Percentiles rank a stretch among this genome's conserved stretches.
phyloP scores from a whole-genome alignment of 2,329 filamentous ascomycete species.

The Diatrype stigma region DNA sequence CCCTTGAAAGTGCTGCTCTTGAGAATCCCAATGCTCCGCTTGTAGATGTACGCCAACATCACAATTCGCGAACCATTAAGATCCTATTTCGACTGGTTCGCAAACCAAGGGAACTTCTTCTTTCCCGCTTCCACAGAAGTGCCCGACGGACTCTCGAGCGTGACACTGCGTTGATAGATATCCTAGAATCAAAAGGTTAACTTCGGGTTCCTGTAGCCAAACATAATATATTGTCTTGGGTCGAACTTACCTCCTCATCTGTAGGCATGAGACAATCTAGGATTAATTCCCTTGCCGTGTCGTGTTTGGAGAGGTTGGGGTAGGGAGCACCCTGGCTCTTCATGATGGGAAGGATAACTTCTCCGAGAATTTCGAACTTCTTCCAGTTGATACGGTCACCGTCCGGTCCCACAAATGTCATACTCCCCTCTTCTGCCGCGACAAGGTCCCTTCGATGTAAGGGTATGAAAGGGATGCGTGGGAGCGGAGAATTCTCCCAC shows the following conservation, averaged over 20 bases:
- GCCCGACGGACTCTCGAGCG: constrained; percentile 50
- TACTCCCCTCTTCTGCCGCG: constrained; percentile 86
- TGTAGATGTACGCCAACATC: background rate
- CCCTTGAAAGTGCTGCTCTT: background rate
- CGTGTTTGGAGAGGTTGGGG: constrained; percentile 63
- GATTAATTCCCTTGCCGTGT: constrained; percentile 69
- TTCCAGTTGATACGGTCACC: constrained; percentile 88
- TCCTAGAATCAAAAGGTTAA: constrained; percentile 40
- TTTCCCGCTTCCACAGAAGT: constrained; percentile 45
- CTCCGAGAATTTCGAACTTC: constrained; percentile 95
- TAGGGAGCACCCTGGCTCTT: constrained; percentile 86
- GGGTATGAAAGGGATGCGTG: constrained; percentile 90
- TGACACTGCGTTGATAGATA: constrained; percentile 58
- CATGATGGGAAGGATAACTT: constrained; percentile 86
- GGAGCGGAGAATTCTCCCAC: constrained; percentile 90
- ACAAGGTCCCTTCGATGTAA: constrained; percentile 86
- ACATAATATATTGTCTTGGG: background rate
- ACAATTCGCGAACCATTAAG: background rate
- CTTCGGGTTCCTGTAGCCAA: background rate
- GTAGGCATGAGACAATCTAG: constrained; percentile 76
- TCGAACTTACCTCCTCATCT: constrained; percentile 75
- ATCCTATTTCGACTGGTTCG: constrained; percentile 32
- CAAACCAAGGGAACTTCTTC: constrained; percentile 66
- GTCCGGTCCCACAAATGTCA: constrained; percentile 74
- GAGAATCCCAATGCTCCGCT: background rate